These are phyloP conservation scores for Calonectria pteridis DNA, from an alignment of 2,329 filamentous ascomycete species.

Conservation along the genomic window DNA sequence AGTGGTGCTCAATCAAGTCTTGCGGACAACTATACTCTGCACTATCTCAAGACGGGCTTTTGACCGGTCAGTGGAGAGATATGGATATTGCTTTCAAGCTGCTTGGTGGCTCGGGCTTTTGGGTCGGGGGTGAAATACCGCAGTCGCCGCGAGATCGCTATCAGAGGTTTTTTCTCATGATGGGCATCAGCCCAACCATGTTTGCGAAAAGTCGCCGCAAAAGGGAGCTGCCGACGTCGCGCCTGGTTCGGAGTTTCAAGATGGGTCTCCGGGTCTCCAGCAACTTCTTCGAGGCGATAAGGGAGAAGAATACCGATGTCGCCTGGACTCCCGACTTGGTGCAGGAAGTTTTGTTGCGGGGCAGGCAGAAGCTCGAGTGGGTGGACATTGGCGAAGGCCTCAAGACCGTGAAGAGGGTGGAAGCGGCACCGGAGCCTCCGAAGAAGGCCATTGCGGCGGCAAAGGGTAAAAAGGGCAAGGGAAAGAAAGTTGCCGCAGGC, in stretches of 20 bases:
- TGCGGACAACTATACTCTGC: conserved; percentile 59
- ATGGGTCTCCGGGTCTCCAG: conserved; percentile 47
- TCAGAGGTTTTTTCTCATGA: conserved; percentile 53
- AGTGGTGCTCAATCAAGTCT: conserved; percentile 55
- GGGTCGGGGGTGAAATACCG: conserved; percentile 52
- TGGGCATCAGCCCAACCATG: conserved; percentile 49
- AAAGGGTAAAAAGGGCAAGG: conserved; percentile 30
- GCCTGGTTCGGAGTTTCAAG: conserved; percentile 45
- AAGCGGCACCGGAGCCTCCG: conserved; percentile 4
- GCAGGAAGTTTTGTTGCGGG: conserved; percentile 50
- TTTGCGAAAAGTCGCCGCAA: background rate
- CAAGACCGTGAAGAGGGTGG: background rate
- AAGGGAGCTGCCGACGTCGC: conserved; percentile 31
- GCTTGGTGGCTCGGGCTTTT: conserved; percentile 50
- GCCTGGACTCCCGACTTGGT: conserved; percentile 51
- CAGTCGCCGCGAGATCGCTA: conserved; percentile 48
- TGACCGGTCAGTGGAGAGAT: conserved; percentile 51
- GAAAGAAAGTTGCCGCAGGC: background rate
- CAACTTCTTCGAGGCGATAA: conserved; percentile 53
- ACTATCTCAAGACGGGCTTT: conserved; percentile 44
- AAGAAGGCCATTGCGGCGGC: conserved; percentile 30
- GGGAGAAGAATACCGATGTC: conserved; percentile 33
- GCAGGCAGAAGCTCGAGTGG: conserved; percentile 36
- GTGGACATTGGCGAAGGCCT: background rate
- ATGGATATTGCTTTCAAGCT: conserved; percentile 51